Conservation (phyloP, 257 asterid genomes). For the Solanum chmielewskii region DNA sequence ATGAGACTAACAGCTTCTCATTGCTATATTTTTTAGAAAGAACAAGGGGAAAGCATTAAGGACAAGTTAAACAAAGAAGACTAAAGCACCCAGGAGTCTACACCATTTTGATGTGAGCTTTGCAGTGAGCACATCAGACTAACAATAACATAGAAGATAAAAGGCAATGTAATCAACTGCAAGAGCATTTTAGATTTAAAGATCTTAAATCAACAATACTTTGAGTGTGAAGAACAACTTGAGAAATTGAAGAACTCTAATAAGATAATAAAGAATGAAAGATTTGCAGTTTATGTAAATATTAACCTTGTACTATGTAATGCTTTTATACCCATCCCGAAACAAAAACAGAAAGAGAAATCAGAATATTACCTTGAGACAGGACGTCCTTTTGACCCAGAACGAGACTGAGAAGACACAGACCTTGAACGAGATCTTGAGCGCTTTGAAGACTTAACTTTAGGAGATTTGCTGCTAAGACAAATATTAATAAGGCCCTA, state of each 20-base stretch:
- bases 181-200: neutral
- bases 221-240: neutral
- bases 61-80: neutral
- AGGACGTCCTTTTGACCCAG: constrained; percentile 48
- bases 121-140: neutral
- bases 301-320: neutral
- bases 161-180: neutral
- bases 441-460: constrained; percentile 56
- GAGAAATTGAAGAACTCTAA: neutral
- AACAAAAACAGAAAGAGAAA: neutral
- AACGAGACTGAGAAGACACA: constrained; percentile 25
- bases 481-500: neutral
- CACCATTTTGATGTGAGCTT: neutral
- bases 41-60: neutral
- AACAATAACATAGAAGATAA: neutral
- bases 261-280: neutral
- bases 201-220: neutral
- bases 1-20: neutral
- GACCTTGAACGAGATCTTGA: constrained; percentile 58
- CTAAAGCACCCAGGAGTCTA: neutral
- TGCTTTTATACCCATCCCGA: neutral
- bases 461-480: constrained; percentile 81
- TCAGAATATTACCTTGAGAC: constrained; percentile 47
- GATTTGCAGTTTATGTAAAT: neutral
- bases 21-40: neutral